Evolutionary conservation across 345 rosid species (phyloP), one percentile per base, ranked within the genome.

Genomic region (Schrenkiella parvula): DNA sequence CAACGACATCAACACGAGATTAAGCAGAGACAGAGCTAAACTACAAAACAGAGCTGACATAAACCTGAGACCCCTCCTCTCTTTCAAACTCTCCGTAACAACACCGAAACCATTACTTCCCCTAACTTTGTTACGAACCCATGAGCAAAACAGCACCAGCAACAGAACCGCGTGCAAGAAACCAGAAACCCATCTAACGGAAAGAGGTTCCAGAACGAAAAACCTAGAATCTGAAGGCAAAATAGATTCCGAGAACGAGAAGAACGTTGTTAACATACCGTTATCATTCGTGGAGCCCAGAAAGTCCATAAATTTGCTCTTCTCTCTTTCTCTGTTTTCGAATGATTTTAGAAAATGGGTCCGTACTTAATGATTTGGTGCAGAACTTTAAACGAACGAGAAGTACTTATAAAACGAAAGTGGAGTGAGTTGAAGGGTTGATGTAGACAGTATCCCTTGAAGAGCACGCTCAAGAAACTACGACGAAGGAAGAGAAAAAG

Each of bases 41-140:
- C 86, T 84, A 76, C 80, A 84, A 48, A 83, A 64, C 70, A 88
- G 26, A 73, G 80, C 82, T 65, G 44, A 77, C 76, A 81, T 87
- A 71, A 68, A 65, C 77, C 73, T 76, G 32, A 64, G 63, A 52
- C 23, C 60, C 35, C 70, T 72, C 50, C 18, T 56, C 22, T 61
- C 50, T 22, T 81, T 71, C 0, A 55, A 39, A 9, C 76, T 56
- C 66, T 39, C 82, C 23, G 66, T 82, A 41, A 48, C 32, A 39
- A 37, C 43, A 70, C 10, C 63, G 35, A 31, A 73, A 38, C 38
- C 47, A 43, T 21, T 12, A 18, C 6, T 10, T 2, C 37, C 77
- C 22, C 75, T 58, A 42, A 80, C 29, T 66, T 66, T 85, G 63
- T 66, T 77, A 60, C 71, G 72, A 13, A 82, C 67, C 82, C 78